phyloP scores from a whole-genome alignment of 768 basidiomycete genomes.

The Peribolospora kevripleyi region DNA sequence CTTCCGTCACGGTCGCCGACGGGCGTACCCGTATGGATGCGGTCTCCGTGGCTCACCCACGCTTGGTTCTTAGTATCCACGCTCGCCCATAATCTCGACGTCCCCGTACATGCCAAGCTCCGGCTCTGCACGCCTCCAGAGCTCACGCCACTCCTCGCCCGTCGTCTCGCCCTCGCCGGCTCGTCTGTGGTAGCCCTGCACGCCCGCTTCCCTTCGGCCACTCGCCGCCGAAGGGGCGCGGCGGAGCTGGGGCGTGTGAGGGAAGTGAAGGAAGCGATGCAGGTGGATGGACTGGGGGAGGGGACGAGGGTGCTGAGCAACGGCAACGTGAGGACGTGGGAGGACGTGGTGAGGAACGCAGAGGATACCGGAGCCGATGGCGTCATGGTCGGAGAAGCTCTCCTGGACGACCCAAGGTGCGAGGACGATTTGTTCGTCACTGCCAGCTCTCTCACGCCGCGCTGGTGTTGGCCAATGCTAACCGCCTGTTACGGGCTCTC shows the following conservation, averaged over 20 bases:
- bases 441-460: not conserved
- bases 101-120: constrained; percentile 42
- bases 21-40: too few species aligned
- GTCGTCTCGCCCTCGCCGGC: constrained; percentile 37
- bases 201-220: constrained; percentile 44
- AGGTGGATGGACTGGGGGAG: constrained; percentile 18
- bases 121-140: constrained; percentile 23
- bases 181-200: constrained; percentile 49
- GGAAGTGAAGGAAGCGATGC: constrained; percentile 23
- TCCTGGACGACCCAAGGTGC: constrained; percentile 50
- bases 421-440: constrained; percentile 7
- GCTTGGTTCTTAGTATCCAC: constrained; percentile 29
- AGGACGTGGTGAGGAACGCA: constrained; percentile 33
- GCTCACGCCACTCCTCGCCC: constrained; percentile 34
- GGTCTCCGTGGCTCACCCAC: too few species aligned
- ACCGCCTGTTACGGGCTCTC: constrained; percentile 29
- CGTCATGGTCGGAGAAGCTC: constrained; percentile 56
- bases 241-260: constrained; percentile 42
- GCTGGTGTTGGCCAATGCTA: not conserved
- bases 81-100: constrained; percentile 36
- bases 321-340: constrained; percentile 43
- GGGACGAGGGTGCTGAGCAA: constrained; percentile 45
- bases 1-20: too few species aligned
- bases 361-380: constrained; percentile 40
- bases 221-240: constrained; percentile 42